These are phyloP conservation scores for Tilletiaria anomala DNA, from an alignment of 1,284 basidiomycete species.

Conservation along the genomic window DNA sequence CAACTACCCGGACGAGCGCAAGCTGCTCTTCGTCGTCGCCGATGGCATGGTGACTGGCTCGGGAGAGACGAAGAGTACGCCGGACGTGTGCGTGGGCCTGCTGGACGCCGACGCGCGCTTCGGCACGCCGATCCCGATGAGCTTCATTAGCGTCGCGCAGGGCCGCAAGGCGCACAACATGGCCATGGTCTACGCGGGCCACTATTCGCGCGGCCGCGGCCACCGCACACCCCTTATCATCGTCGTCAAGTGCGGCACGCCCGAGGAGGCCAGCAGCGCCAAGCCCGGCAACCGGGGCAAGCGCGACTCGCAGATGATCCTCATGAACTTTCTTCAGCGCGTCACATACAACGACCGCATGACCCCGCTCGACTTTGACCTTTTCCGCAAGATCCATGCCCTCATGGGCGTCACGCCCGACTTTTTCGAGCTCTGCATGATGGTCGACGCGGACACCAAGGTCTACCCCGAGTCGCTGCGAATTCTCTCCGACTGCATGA, in stretches of 20 bases:
- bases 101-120: constrained; percentile 88
- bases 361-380: constrained; percentile 90
- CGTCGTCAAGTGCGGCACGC: constrained; percentile 89
- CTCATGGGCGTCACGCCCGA: constrained; percentile 99
- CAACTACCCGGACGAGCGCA: constrained; percentile 76
- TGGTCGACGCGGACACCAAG: constrained; percentile 89
- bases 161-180: constrained; percentile 81
- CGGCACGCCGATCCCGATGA: constrained; percentile 91
- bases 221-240: constrained; percentile 87
- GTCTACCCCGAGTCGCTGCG: constrained; percentile 31
- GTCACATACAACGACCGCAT: constrained; percentile 99
- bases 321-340: constrained; percentile 99
- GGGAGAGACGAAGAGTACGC: constrained; percentile 85
- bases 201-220: constrained; percentile 61
- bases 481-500: constrained; percentile 59
- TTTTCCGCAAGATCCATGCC: constrained; percentile 90
- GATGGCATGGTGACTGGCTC: constrained; percentile 98
- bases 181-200: constrained; percentile 96
- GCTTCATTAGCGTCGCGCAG: constrained; percentile 74
- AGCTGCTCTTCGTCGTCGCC: constrained; percentile 84
- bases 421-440: constrained; percentile 90
- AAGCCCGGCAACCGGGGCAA: constrained; percentile 98
- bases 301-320: constrained; percentile 91
- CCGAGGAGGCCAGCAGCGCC: constrained; percentile 54
- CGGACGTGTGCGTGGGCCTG: constrained; percentile 84